phyloP scores from a whole-genome alignment of 2,329 filamentous ascomycete genomes.

The Podosphaera leucotricha region DNA sequence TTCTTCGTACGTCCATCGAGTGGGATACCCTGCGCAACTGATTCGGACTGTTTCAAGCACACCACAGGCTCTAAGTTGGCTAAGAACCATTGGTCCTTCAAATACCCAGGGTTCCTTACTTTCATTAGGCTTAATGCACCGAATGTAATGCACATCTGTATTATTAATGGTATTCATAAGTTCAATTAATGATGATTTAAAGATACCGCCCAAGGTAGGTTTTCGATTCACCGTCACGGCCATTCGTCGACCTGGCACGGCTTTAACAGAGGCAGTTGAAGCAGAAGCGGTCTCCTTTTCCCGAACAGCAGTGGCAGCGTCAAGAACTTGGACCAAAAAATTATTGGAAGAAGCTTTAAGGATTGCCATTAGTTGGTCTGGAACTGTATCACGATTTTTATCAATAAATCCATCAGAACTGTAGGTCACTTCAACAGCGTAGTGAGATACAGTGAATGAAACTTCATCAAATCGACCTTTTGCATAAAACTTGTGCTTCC shows the following conservation, averaged over 20 bases:
- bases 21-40: constrained; percentile 90
- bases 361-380: constrained; percentile 92
- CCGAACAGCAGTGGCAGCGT: constrained; percentile 63
- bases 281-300: constrained; percentile 60
- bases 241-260: constrained; percentile 61
- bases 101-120: constrained; percentile 94
- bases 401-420: constrained; percentile 98
- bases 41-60: constrained; percentile 96
- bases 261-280: constrained; percentile 44
- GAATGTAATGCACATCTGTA: constrained; percentile 96
- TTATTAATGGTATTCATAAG: constrained; percentile 95
- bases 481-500: constrained; percentile 96
- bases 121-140: constrained; percentile 98
- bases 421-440: constrained; percentile 93
- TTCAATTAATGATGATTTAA: constrained; percentile 95
- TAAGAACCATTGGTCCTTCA: constrained; percentile 95
- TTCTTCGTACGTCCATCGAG: constrained; percentile 96
- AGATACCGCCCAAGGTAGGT: constrained; percentile 90
- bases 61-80: constrained; percentile 91
- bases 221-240: constrained; percentile 87
- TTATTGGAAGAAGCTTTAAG: constrained; percentile 61
- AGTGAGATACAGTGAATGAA: constrained; percentile 93
- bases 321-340: constrained; percentile 67
- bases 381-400: constrained; percentile 96
- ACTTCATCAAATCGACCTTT: constrained; percentile 96